Evolutionary conservation across 169 alveolate genomes (phyloP).

Genomic region (Eimeria necatrix): DNA sequence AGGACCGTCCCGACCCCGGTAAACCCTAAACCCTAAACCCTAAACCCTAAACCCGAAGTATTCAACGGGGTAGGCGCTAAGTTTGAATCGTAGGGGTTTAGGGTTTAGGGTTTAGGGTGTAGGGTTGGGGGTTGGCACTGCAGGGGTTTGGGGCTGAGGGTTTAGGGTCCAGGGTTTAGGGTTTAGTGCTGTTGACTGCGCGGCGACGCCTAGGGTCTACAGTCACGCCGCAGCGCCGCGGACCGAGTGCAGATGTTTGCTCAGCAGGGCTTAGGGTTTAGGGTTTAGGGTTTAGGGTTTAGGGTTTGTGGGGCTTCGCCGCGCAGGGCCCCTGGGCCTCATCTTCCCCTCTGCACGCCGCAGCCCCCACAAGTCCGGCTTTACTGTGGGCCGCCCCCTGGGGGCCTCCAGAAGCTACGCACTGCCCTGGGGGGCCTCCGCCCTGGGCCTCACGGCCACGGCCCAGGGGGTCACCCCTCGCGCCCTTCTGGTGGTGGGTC

Average conservation of each 20-base stretch:
- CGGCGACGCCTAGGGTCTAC: too few relatives aligned
- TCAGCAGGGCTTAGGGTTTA: background rate
- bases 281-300: background rate
- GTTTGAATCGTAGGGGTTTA: background rate
- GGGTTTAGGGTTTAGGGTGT: background rate
- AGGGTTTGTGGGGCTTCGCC: background rate
- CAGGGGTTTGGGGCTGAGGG: background rate
- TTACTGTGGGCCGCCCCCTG: constrained; percentile 45
- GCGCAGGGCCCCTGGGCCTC: constrained; percentile 71
- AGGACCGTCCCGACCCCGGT: constrained; percentile 11
- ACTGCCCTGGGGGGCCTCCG: constrained; percentile 65
- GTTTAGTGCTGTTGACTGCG: background rate
- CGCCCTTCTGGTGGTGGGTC: constrained; percentile 57
- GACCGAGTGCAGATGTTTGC: too few relatives aligned
- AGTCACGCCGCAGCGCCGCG: too few relatives aligned
- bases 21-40: background rate
- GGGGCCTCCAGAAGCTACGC: constrained; percentile 9
- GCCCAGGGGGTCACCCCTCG: constrained; percentile 73
- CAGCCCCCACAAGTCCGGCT: constrained; percentile 48
- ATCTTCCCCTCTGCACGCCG: constrained; percentile 53
- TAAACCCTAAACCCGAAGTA: background rate
- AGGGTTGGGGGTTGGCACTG: background rate
- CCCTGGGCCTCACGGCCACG: constrained; percentile 73
- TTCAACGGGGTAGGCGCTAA: background rate
- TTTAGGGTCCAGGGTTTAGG: background rate